Base-by-base conservation (phyloP, 306 rosid species). In the Senna siamea region DNA sequence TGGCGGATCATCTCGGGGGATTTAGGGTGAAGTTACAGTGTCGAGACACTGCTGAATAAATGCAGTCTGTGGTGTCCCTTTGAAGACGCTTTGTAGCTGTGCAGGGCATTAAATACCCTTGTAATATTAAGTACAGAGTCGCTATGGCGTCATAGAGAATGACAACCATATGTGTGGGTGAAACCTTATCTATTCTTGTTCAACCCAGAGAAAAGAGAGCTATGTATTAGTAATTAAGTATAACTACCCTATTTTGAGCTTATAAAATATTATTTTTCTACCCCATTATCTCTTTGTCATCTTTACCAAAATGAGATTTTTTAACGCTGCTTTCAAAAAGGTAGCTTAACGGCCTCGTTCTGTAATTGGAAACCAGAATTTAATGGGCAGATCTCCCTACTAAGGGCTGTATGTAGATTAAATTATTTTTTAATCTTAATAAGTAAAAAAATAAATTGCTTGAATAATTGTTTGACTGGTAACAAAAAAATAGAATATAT, bases 41-140 rank as follows among this genome's bases (percentile, higher is more conserved):
- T 70, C 14, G 37, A 13, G 69, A 62, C 84, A 73, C 82, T 82
- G 80, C 74, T 67, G 84, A 87, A 92, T 92, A 86, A 92, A 66
- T 75, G 55, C 72, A 78, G 70, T 66, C 71, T 80, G 68, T 62
- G 71, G 74, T 76, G 84, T 78, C 74, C 78, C 72, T 23, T 60
- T 61, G 76, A 78, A 81, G 85, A 55, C 78, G 67, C 87, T 75
- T 80, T 56, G 78, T 79, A 85, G 88, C 81, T 79, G 80, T 72
- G 84, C 81, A 79, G 80, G 80, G 76, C 87, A 70, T 77, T 69
- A 80, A 64, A 71, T 76, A 77, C 78, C 82, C 46, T 70, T 76
- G 75, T 82, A 84, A 63, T 66, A 76, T 75, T 62, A 75, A 69
- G 68, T 48, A 72, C 60, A 28, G 37, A 69, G 77, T 59, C 66